phyloP scores from a whole-genome alignment of 106 monocot genomes.

The Iris macrosiphon region DNA sequence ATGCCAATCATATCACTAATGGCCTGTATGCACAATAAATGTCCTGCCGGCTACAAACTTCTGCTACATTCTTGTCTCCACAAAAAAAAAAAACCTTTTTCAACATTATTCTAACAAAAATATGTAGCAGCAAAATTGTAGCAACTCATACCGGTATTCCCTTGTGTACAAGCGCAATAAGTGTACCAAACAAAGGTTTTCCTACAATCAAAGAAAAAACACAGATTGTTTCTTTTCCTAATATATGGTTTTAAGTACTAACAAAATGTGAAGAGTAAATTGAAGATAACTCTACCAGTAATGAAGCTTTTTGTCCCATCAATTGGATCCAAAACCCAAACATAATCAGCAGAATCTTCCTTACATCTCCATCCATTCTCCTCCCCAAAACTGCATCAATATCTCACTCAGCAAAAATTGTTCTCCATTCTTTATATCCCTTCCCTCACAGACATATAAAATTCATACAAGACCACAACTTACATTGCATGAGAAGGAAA shows the following conservation, averaged over 20 bases:
- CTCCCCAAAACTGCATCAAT: conserved; percentile 73
- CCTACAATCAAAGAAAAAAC: conserved; percentile 39
- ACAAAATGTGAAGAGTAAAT: not conserved
- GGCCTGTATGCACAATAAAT: too few species aligned
- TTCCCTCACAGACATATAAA: not conserved
- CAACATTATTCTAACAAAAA: not conserved
- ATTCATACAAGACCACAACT: conserved; percentile 3
- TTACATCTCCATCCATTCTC: conserved; percentile 96
- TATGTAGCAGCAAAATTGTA: not conserved
- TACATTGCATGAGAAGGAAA: conserved; percentile 88
- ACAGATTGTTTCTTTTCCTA: conserved; percentile 4
- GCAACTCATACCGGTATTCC: conserved; percentile 68
- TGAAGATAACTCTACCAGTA: conserved; percentile 53
- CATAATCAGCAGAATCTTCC: conserved; percentile 68
- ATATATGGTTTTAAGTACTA: not conserved
- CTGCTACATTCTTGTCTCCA: too few species aligned
- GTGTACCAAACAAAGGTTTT: conserved; percentile 94
- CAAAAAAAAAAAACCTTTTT: too few species aligned
- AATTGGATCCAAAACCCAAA: conserved; percentile 98
- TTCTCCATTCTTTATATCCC: not conserved
- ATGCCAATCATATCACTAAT: too few species aligned
- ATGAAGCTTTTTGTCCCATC: conserved; percentile 99
- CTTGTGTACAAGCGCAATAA: conserved; percentile 80
- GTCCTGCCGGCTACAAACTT: too few species aligned
- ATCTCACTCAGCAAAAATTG: conserved; percentile 1